Base-by-base conservation (phyloP, 176 grass and related monocot genomes). In the Rhynchospora pubera region DNA sequence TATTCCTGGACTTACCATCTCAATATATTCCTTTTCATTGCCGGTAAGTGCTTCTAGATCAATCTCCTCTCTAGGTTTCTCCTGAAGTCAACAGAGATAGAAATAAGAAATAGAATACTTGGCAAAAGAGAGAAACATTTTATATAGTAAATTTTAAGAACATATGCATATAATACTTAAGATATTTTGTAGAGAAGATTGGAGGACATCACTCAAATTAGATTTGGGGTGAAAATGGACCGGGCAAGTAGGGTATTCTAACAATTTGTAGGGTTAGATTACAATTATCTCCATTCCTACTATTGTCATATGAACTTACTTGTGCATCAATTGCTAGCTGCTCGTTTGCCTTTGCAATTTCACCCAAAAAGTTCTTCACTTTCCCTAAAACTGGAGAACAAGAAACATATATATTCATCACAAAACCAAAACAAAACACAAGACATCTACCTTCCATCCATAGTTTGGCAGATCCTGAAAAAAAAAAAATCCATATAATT, bases 271-370 rank as follows among this genome's bases (percentile, higher is more conserved):
- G 13, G 15, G 42, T 28, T 15, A 80, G 7, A 62, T 14, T 8
- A 62, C 21, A 26, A 45, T 44, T 8, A 45, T 46, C 32, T 60
- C 23, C 12, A 43, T 59, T 84, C 22, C 10, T 52, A 16, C 3
- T 42, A 69, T 71, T 5, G 82, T 19, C 34, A 67, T n/a, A 84
- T n/a, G 24, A 0, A 87, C 66, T 8, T 90, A 91, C 93, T 66
- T 89, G 80, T 44, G 44, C n/a, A 59, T 94, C 88, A 2, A 93
- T 65, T 67, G 94, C 84, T 51, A 98, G 72, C 81, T 91, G 87
- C 63, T 98, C 85, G 39, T 98, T 98, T 1, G 95, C 92, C 78
- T 93, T 89, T 30, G 88, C 89, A 48, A 98, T 93, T 85, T 89
- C 84, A 48, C 92, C 90, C 87, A 94, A 76, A 81, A 97, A 94